Evolutionary conservation across 2,329 filamentous ascomycete species (phyloP), one percentile per base, ranked within the genome.

Genomic region (Aureobasidium pullulans): DNA sequence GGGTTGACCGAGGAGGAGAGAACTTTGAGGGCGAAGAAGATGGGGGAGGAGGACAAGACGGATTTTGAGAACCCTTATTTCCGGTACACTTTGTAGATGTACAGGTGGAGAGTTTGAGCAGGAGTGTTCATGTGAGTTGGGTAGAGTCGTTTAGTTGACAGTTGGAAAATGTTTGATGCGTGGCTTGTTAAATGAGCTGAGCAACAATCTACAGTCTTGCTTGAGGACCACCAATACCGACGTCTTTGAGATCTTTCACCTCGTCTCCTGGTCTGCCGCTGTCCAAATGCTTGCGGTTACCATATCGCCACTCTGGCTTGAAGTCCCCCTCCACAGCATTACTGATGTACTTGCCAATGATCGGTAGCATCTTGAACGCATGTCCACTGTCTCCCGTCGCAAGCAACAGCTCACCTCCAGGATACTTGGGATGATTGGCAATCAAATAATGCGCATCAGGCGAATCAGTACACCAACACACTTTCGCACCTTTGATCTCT

Each of bases 11-110:
- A 83, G 42, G 84, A 77, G 1, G 86, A 85, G 2, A 85, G 87
- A 42, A 84, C 74, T 59, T 84, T 67, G 4, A 87, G 81, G 4
- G 87, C 86, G 62, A 86, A 81, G 49, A 89, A 79, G 4, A 84
- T 82, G 5, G 86, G 88, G 23, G 80, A 81, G n/a, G 84, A 85
- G 3, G 86, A 89, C 66, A 88, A 85, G 64, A 89, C 75, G 6
- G 85, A 88, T 70, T 86, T 89, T 57, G 60, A 68, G 62, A 69
- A 69, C 28, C 66, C 65, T 10, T 64, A 68, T 39, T 68, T 68
- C 39, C 61, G 66, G 10, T 69, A 68, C 44, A 65, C 66, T 6
- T 37, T 66, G 57, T 67, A 53, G 9, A 15, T 15, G 6, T 7
- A 15, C 11, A 2, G 13, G 13, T 6, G 28, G 6, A 19, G 4